phyloP scores from a whole-genome alignment of 495 filamentous ascomycete species.

The Astrothelium subdiscretum region DNA sequence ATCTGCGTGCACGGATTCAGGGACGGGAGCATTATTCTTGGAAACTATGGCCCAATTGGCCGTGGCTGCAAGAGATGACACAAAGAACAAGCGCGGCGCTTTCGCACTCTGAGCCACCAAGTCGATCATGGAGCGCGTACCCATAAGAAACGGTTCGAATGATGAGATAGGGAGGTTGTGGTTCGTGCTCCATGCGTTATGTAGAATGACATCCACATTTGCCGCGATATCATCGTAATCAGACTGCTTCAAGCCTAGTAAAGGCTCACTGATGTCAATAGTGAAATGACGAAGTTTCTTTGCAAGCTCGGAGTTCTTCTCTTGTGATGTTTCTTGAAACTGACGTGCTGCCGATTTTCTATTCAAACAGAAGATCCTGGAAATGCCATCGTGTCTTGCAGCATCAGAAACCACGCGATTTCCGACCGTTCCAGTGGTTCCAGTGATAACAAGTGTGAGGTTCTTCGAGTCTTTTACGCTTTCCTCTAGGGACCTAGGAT shows the following conservation, averaged over 20 bases:
- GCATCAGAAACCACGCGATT: not conserved
- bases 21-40: not conserved
- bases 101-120: not conserved
- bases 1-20: not conserved
- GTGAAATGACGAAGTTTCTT: conserved; percentile 6
- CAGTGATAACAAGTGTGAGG: conserved; percentile 10
- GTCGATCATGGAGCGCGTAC: conserved; percentile 6
- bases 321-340: not conserved
- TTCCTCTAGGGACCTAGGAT: not conserved
- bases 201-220: conserved; percentile 28
- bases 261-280: not conserved
- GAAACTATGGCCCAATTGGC: not conserved
- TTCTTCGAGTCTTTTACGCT: not conserved
- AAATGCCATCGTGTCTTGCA: not conserved
- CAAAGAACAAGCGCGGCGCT: conserved; percentile 5
- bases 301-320: not conserved
- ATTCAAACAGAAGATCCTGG: conserved; percentile 9
- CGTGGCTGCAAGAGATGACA: conserved; percentile 6
- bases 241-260: conserved; percentile 8
- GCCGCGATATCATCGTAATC: conserved; percentile 11
- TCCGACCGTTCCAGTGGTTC: conserved; percentile 10
- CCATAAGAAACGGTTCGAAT: conserved; percentile 15
- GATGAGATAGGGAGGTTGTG: conserved; percentile 32
- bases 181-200: conserved; percentile 39
- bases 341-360: not conserved